Conservation (phyloP, 768 basidiomycete genomes). For the Cystobasidium tubakii region DNA sequence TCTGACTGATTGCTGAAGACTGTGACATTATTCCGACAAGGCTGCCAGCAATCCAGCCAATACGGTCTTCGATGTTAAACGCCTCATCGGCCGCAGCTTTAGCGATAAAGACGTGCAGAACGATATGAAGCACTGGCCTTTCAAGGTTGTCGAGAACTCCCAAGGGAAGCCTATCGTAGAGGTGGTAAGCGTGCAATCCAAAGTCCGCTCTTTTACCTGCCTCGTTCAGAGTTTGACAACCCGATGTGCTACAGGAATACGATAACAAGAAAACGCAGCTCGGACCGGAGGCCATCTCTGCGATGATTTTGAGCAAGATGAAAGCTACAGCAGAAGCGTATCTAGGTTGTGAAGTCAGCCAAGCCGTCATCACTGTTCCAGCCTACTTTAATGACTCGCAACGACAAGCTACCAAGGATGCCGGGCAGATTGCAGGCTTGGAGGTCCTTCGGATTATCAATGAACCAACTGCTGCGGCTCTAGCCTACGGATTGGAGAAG, state of each 20-base stretch:
- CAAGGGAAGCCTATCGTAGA: conserved; percentile 56
- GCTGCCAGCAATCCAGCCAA: conserved; percentile 90
- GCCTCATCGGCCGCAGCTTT: conserved; percentile 90
- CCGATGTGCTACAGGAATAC: conserved; percentile 49
- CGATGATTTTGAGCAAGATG: conserved; percentile 64
- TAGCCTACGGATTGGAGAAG: conserved; percentile 97
- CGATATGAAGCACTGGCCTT: conserved; percentile 52
- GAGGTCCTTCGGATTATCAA: conserved; percentile 98
- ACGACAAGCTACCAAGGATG: conserved; percentile 96
- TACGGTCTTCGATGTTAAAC: conserved; percentile 97
- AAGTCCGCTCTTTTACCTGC: too few species aligned
- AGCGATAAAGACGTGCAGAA: conserved; percentile 54
- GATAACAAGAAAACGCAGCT: conserved; percentile 57
- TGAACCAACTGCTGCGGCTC: conserved; percentile 96
- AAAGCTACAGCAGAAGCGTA: conserved; percentile 67
- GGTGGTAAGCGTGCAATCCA: conserved; percentile 48
- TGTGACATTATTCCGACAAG: not conserved
- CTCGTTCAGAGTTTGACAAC: too few species aligned
- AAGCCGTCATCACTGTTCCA: conserved; percentile 63
- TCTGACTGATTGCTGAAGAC: not conserved
- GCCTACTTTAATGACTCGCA: conserved; percentile 99
- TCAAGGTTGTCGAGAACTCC: conserved; percentile 51
- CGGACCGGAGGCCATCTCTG: conserved; percentile 64
- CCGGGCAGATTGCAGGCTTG: conserved; percentile 88
- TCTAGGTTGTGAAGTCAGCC: conserved; percentile 61